Evolutionary conservation across 305 asterid genomes (phyloP), one percentile per base, ranked within the genome.

Genomic region (Solanum chacoense): DNA sequence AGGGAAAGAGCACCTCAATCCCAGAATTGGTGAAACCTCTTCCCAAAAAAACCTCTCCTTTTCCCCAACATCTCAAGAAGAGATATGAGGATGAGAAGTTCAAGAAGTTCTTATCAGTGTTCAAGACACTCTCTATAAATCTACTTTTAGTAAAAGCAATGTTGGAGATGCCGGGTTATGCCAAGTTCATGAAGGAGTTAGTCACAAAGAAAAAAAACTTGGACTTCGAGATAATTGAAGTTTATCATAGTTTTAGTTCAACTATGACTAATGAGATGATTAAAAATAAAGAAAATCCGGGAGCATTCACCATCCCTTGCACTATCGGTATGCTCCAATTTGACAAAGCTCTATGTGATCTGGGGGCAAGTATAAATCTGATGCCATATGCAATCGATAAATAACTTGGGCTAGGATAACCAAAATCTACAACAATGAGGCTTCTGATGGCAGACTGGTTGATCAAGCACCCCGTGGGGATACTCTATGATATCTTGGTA

Each of bases 401-500:
- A 45, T 3, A 45, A 45, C 22, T 45, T 45, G 59, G 63, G 63
- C 22, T 45, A 14, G 8, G 8, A 5, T 1, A 45, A 14, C 1
- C 0, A 0, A 45, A 45, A 45, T 45, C 22, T 14, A 14, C 63
- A 45, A 14, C 8, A 45, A 45, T 45, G 22, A 45, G 63, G 63
- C 8, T 45, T 45, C 0, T 45, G 22, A 45, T 45, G 63, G 63
- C 0, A 14, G 3, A 45, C 0, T 3, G 1, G 1, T 14, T 1
- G 22, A 45, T 45, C 3, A 45, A 45, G 22, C 22, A 45, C 63
- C 63, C 63, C 22, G 0, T 45, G 22, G 63, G 22, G 63, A 45
- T 45, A 45, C 63, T 45, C 63, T 14, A 45, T 45, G 8, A 45
- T 45, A 45, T 45, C 22, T 45, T 45, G 63, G 63, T 14, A 45